Evolutionary conservation across 2,329 filamentous ascomycete species (phyloP), one percentile per base, ranked within the genome.

Genomic region (Claviceps spartinae): DNA sequence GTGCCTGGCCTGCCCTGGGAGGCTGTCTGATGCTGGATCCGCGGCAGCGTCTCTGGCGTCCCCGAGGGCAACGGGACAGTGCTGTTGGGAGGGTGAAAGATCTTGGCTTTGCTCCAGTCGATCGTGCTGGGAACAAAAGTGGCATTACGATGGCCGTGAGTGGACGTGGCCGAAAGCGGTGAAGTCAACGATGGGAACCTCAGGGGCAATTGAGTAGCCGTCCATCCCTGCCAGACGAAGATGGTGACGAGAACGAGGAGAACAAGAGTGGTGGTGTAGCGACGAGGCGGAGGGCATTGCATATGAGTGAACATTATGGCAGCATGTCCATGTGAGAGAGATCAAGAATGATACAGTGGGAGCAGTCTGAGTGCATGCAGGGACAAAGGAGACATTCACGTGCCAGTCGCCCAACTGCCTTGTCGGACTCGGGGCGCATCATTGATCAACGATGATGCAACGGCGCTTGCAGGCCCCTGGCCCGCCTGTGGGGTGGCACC

Each of bases 21-120:
- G 68, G 59, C 62, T 43, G 56, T 54, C 53, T 34, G 54, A 36
- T 55, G 60, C 68, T 57, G 80, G 67, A 73, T 83, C 73, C 54
- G 58, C 14, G 68, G 65, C 37, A 69, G 56, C 14, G 55, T 51
- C 55, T 62, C 61, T 18, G 67, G 65, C 2, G 54, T 51, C 36
- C 67, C 71, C 16, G 59, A 53, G 1, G 73, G 72, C 16, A 65
- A 63, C 4, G 55, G 54, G 52, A 62, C 63, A 37, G 65, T 57
- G 36, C 63, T 57, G 11, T 61, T 57, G 26, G 64, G 61, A 0
- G 69, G 66, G 51, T 67, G 53, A 54, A 62, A 65, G 26, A 66
- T 53, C 34, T 58, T 60, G 40, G 62, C 61, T 53, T 60, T 61
- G 57, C 61, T 61, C 69, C 69, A 71, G 57, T 71, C 67, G 55